These are phyloP conservation scores for Escovopsis weberi DNA, from an alignment of 2,329 filamentous ascomycete genomes.

Conservation along the genomic window DNA sequence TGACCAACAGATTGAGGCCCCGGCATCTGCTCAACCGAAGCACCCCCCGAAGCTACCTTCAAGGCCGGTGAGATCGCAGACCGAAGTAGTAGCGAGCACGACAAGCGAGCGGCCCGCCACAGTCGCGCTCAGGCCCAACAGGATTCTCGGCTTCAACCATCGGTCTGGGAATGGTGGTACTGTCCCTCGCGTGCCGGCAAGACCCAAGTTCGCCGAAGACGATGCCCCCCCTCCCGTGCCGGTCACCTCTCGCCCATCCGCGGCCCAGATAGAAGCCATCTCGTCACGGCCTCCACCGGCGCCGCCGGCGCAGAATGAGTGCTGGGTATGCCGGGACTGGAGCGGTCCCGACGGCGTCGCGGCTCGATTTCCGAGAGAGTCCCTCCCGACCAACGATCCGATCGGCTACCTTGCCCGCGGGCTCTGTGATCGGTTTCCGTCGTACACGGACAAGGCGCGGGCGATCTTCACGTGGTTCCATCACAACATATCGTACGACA, in stretches of 20 bases:
- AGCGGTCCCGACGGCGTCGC: slow-evolving; percentile 67
- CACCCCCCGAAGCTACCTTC: slow-evolving; percentile 37
- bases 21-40: slow-evolving; percentile 20
- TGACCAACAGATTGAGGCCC: slow-evolving; percentile 9
- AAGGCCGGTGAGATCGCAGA: slow-evolving; percentile 25
- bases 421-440: slow-evolving; percentile 66
- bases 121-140: not conserved
- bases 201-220: slow-evolving; percentile 7
- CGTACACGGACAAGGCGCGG: slow-evolving; percentile 77
- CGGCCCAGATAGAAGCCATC: slow-evolving; percentile 34
- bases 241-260: slow-evolving; percentile 34
- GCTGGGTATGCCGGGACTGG: slow-evolving; percentile 78
- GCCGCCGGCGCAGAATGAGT: slow-evolving; percentile 27
- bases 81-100: not conserved
- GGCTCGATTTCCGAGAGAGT: slow-evolving; percentile 56
- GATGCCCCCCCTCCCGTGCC: slow-evolving; percentile 38
- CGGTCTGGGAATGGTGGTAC: too few species aligned
- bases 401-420: slow-evolving; percentile 62
- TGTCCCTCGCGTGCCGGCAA: slow-evolving; percentile 4
- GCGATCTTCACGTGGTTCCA: slow-evolving; percentile 93
- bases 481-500: slow-evolving; percentile 82
- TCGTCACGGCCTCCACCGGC: slow-evolving; percentile 17
- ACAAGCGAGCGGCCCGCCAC: slow-evolving; percentile 2
- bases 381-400: slow-evolving; percentile 50
- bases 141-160: slow-evolving; percentile 10